Evolutionary conservation across 2,329 filamentous ascomycete species (phyloP).

Genomic region (Trichoderma koningiopsis): DNA sequence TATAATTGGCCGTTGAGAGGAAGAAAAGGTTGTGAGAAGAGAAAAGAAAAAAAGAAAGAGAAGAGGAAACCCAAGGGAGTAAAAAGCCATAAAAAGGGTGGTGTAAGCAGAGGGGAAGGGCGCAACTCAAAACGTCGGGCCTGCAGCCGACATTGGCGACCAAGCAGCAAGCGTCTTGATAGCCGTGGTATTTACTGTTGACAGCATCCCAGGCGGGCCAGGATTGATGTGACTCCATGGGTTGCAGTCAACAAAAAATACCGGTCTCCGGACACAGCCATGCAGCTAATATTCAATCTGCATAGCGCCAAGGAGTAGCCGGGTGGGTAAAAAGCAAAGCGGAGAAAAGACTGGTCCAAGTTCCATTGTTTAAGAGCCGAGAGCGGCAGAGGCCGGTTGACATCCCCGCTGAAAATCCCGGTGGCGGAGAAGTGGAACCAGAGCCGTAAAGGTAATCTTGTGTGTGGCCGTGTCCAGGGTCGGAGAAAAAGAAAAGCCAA

Average conservation of each 20-base stretch:
- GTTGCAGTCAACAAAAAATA: constrained; percentile 11
- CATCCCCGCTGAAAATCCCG: constrained; percentile 4
- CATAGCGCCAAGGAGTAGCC: constrained; percentile 15
- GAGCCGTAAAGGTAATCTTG: not conserved
- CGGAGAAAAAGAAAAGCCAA: not conserved
- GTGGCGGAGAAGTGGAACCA: constrained; percentile 19
- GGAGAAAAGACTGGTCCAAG: constrained; percentile 10
- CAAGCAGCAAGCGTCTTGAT: not conserved
- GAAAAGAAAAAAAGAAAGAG: not conserved
- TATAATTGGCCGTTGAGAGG: not conserved
- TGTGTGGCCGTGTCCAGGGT: not conserved
- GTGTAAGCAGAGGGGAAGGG: not conserved
- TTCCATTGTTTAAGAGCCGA: not conserved
- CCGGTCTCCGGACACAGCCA: not conserved
- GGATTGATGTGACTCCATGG: constrained; percentile 6
- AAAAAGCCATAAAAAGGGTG: not conserved
- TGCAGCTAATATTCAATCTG: constrained; percentile 4
- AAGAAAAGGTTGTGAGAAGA: not conserved
- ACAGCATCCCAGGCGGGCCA: not conserved
- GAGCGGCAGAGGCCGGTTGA: constrained; percentile 6
- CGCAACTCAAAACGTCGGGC: not conserved
- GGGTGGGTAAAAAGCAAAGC: constrained; percentile 16
- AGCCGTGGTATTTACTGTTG: constrained; percentile 3
- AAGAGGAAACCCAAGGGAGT: not conserved
- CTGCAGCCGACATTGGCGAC: not conserved